Evolutionary conservation across 148 eudicot species (phyloP).

Genomic region (Simmondsia chinensis): DNA sequence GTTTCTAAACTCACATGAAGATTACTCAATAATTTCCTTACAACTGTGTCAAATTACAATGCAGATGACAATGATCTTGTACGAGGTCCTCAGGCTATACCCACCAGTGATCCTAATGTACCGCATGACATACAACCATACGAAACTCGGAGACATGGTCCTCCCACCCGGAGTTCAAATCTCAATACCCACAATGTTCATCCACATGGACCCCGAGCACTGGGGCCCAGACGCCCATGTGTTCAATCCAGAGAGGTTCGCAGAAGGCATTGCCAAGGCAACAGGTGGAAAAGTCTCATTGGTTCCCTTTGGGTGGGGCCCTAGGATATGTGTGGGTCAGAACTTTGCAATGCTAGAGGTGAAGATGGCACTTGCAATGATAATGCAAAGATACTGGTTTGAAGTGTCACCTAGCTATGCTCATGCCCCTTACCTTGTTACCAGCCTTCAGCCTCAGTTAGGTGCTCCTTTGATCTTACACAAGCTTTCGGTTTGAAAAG

Average conservation of each 20-base stretch:
- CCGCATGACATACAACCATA: slow-evolving; percentile 15
- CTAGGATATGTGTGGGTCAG: slow-evolving; percentile 25
- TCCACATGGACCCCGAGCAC: slow-evolving; percentile 15
- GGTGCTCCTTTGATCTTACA: slow-evolving; percentile 17
- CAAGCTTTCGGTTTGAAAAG: no score
- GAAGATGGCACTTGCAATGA: slow-evolving; percentile 24
- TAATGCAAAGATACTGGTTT: slow-evolving; percentile 16
- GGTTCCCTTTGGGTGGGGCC: slow-evolving; percentile 27
- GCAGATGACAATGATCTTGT: slow-evolving; percentile 24
- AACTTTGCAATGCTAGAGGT: slow-evolving; percentile 28
- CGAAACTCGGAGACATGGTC: slow-evolving; percentile 13
- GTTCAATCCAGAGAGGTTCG: slow-evolving; percentile 25
- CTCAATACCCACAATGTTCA: slow-evolving; percentile 17
- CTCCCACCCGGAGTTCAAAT: slow-evolving; percentile 19
- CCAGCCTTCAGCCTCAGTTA: slow-evolving; percentile 22
- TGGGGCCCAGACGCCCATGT: slow-evolving; percentile 26
- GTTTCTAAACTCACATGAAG: neutral
- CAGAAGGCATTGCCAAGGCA: slow-evolving; percentile 22
- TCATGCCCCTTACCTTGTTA: slow-evolving; percentile 16
- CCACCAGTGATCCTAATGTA: slow-evolving; percentile 21
- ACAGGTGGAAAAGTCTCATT: slow-evolving; percentile 17
- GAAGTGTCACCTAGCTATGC: slow-evolving; percentile 14
- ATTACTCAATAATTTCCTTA: neutral
- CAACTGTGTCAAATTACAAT: no score
- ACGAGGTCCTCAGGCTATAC: slow-evolving; percentile 27